Conservation (phyloP, 2,329 filamentous ascomycete genomes). For the Coleophoma crateriformis region DNA sequence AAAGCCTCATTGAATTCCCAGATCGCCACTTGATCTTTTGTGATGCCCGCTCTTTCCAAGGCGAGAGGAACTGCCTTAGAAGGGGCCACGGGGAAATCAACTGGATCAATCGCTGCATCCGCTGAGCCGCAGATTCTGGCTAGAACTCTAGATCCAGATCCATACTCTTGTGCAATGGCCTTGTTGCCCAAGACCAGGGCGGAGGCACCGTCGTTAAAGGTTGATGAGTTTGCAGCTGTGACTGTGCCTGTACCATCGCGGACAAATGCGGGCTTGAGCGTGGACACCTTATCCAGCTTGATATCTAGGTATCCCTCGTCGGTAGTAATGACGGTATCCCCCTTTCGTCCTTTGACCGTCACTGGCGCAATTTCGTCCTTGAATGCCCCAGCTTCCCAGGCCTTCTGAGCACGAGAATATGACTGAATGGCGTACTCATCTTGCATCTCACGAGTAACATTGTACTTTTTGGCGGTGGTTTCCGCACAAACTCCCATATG, state of each 20-base stretch:
- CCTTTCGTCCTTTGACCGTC: slow-evolving; percentile 78
- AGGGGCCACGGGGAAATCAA: slow-evolving; percentile 93
- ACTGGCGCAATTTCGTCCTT: slow-evolving; percentile 87
- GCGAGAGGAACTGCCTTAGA: slow-evolving; percentile 89
- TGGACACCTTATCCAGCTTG: slow-evolving; percentile 79
- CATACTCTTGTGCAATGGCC: slow-evolving; percentile 75
- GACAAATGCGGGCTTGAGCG: slow-evolving; percentile 86
- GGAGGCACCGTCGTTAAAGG: slow-evolving; percentile 89
- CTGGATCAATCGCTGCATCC: slow-evolving; percentile 83
- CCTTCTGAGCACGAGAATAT: slow-evolving; percentile 83
- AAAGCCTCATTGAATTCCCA: slow-evolving; percentile 99
- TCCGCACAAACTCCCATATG: slow-evolving; percentile 99
- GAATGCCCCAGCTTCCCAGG: slow-evolving; percentile 79
- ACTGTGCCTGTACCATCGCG: slow-evolving; percentile 82
- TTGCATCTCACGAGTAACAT: slow-evolving; percentile 77
- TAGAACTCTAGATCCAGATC: slow-evolving; percentile 71
- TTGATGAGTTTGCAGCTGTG: slow-evolving; percentile 90
- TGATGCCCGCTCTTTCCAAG: slow-evolving; percentile 82
- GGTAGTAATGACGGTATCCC: slow-evolving; percentile 69
- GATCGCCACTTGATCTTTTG: slow-evolving; percentile 82
- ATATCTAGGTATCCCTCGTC: slow-evolving; percentile 89
- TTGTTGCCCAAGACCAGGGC: slow-evolving; percentile 82
- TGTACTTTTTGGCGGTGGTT: slow-evolving; percentile 83
- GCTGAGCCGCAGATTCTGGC: slow-evolving; percentile 80
- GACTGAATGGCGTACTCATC: slow-evolving; percentile 86